Base-by-base conservation (phyloP, 352 stramenopile genomes). In the Pythium coloratum region DNA sequence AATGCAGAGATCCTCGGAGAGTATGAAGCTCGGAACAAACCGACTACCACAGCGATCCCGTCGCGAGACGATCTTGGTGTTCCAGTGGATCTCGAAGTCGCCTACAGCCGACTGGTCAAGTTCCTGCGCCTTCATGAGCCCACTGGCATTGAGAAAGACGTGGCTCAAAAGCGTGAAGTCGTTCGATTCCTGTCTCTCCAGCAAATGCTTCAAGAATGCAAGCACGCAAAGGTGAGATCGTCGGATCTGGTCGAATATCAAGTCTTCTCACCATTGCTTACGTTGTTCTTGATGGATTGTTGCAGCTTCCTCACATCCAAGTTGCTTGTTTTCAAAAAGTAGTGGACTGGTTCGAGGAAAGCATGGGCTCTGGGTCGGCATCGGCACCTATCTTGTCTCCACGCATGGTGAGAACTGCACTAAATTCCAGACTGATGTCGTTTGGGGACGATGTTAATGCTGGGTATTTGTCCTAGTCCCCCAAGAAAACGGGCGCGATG, bases 321-420 rank as follows among this genome's bases (percentile, higher is more conserved):
- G 66, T 75, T 50, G 63, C 58, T 10, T 92, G 84, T 30, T 55
- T 89, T 3, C 38, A 73, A 8, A 86, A 81, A 32, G 61, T 83
- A 8, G 64, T 92, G 54, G 62, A 73, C 1, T 92, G 84, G 84
- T 90, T 91, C 60, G 82, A 90, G 62, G 67, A 72, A 20, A 84
- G 68, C 30, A 49, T 68, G 13, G 53, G 59, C 30, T 76, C 85
- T 62, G 32, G 66, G 32, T 75, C 73, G 9, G 63, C 61, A 6
- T 88, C 81, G 0, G 70, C 72, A 14, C 76, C 81, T 16, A 77
- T 88, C 49, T 69, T 90, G 6, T 72, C 80, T 1, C 73, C 80
- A 36, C 76, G 76, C 34, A 92, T 90, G 79, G 83, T 90, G 40
- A 49, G 40, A 16, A 12, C 7, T 8, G 18, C 40, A 24, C 14